Conservation (phyloP, 805 yeast genomes). For the Metschnikowia continentalis region DNA sequence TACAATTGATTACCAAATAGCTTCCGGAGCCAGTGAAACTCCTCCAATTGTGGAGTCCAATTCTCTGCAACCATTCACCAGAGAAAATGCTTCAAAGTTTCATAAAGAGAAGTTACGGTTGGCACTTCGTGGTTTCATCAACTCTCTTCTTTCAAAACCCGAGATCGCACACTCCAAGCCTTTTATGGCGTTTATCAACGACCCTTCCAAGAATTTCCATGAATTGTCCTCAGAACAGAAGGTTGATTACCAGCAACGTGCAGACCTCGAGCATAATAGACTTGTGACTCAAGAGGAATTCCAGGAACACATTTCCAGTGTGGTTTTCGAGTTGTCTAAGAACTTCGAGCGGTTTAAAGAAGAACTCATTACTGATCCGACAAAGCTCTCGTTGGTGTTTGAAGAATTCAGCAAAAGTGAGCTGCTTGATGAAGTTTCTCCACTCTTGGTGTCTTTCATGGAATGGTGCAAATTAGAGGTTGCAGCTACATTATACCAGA, state of each 20-base stretch:
- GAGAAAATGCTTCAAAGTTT: conserved; percentile 22
- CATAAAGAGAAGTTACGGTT: conserved; percentile 75
- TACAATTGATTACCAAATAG: neutral
- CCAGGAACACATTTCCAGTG: conserved; percentile 60
- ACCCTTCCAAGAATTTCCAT: conserved; percentile 23
- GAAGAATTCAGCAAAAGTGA: conserved; percentile 57
- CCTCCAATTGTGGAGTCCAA: neutral
- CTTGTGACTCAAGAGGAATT: conserved; percentile 64
- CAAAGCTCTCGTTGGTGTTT: conserved; percentile 60
- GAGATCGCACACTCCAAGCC: conserved; percentile 52
- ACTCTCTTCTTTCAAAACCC: conserved; percentile 47
- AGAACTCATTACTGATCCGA: conserved; percentile 44
- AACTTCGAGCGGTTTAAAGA: conserved; percentile 58
- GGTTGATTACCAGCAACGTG: conserved; percentile 55
- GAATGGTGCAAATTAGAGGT: conserved; percentile 82
- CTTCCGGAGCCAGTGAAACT: neutral
- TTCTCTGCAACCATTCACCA: neutral
- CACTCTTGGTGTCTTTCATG: conserved; percentile 62
- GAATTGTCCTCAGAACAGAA: conserved; percentile 40
- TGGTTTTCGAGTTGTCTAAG: conserved; percentile 50
- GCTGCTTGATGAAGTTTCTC: conserved; percentile 55
- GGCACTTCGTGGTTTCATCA: conserved; percentile 70
- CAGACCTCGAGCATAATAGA: conserved; percentile 54
- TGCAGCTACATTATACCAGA: conserved; percentile 78
- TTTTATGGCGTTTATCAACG: conserved; percentile 25